phyloP scores from a whole-genome alignment of 768 basidiomycete genomes.

The Mycena maculata region DNA sequence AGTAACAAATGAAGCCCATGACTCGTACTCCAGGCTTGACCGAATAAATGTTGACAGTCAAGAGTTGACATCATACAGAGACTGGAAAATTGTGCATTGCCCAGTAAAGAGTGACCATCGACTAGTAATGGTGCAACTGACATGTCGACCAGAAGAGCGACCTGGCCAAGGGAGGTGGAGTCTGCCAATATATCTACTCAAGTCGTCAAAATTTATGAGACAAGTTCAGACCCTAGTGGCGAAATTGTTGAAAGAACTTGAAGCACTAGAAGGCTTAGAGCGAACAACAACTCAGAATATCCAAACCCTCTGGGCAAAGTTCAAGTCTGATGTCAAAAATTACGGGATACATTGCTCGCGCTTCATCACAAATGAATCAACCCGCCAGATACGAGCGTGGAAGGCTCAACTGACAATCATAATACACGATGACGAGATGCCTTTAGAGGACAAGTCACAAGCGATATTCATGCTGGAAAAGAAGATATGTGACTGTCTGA shows the following conservation, averaged over 20 bases:
- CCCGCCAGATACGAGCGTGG: not conserved
- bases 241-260: not conserved
- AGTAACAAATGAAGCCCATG: too few relatives aligned
- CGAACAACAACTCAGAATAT: not conserved
- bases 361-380: not conserved
- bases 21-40: too few relatives aligned
- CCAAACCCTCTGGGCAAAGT: constrained; percentile 2
- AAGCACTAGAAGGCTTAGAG: not conserved
- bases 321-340: not conserved
- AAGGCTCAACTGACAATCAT: not conserved
- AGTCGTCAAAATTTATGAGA: not conserved
- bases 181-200: not conserved
- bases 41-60: too few relatives aligned
- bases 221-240: not conserved
- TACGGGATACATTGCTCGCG: not conserved
- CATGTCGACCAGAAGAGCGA: not conserved
- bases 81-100: too few relatives aligned
- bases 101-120: too few relatives aligned
- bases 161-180: too few relatives aligned
- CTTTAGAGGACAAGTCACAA: not conserved
- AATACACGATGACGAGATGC: constrained; percentile 2
- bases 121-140: not conserved
- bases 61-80: too few relatives aligned
- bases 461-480: too few relatives aligned
- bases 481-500: not conserved